Evolutionary conservation across 345 rosid genomes (phyloP).

Genomic region (Anacardium occidentale): DNA sequence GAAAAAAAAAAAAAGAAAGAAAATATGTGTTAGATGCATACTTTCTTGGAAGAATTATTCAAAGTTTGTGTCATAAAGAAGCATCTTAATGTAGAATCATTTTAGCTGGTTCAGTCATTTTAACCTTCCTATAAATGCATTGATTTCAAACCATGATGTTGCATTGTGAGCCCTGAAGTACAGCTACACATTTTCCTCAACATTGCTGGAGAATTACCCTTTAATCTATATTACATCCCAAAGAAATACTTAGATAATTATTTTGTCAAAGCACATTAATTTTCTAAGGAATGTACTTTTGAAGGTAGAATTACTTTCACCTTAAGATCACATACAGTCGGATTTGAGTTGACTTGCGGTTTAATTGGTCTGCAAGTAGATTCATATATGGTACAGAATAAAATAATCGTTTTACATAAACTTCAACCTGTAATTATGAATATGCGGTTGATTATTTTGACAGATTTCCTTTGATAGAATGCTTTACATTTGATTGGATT

Average conservation of each 20-base stretch:
- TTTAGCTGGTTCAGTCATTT: not conserved
- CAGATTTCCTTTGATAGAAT: not conserved
- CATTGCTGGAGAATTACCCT: constrained; percentile 1
- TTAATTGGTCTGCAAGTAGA: not conserved
- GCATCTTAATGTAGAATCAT: not conserved
- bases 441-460: not conserved
- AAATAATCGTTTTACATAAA: not conserved
- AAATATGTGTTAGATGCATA: no score
- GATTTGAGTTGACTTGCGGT: not conserved
- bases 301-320: not conserved
- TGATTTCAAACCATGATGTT: not conserved
- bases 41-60: not conserved
- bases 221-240: not conserved
- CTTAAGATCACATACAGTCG: not conserved
- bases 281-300: not conserved
- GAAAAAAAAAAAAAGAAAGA: no score
- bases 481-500: constrained; percentile 5
- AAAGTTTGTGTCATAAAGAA: not conserved
- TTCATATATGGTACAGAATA: not conserved
- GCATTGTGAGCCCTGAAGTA: not conserved
- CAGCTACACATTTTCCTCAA: not conserved
- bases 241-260: not conserved
- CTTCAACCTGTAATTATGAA: not conserved
- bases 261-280: not conserved
- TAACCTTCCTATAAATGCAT: not conserved